Percentiles rank a stretch among this genome's conserved stretches.
These are phyloP conservation scores for Lolium rigidum DNA, from an alignment of 176 grass and related monocot species.

Conservation along the genomic window DNA sequence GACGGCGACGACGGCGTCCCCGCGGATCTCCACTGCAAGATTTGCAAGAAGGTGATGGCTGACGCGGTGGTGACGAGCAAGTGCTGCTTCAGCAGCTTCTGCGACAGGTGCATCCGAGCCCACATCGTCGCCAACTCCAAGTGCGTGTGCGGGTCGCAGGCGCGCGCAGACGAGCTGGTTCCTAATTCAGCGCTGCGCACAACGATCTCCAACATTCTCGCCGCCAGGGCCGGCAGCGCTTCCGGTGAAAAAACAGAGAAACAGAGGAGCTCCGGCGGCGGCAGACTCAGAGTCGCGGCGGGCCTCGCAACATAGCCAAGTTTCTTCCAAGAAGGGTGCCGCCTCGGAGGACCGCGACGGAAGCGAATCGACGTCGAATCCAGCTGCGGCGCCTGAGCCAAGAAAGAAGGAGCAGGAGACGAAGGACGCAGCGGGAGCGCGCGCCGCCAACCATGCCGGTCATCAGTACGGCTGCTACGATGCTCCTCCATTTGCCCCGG, in stretches of 20 bases:
- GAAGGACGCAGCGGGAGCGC: neutral
- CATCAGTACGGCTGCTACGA: no score
- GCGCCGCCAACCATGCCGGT: neutral
- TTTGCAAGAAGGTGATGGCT: no score
- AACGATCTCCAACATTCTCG: conserved; percentile 21
- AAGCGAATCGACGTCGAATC: no score
- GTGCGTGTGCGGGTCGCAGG: conserved; percentile 26
- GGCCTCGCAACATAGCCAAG: neutral
- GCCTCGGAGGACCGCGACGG: neutral
- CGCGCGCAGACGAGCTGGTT: conserved; percentile 21
- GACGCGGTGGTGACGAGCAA: no score
- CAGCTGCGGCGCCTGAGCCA: neutral
- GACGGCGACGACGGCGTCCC: no score
- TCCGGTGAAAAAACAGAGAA: neutral
- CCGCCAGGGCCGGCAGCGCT: neutral
- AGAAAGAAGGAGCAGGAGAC: neutral
- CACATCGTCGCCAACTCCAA: neutral
- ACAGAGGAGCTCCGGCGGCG: conserved; percentile 5
- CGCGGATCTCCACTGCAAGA: no score
- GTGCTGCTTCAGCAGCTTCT: no score
- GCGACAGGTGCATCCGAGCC: neutral
- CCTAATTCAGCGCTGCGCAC: conserved; percentile 25
- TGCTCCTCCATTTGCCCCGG: no score
- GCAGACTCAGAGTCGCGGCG: neutral
- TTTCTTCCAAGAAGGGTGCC: neutral